Base-by-base conservation (phyloP, 2,329 filamentous ascomycete genomes). In the Trichoderma sp. region DNA sequence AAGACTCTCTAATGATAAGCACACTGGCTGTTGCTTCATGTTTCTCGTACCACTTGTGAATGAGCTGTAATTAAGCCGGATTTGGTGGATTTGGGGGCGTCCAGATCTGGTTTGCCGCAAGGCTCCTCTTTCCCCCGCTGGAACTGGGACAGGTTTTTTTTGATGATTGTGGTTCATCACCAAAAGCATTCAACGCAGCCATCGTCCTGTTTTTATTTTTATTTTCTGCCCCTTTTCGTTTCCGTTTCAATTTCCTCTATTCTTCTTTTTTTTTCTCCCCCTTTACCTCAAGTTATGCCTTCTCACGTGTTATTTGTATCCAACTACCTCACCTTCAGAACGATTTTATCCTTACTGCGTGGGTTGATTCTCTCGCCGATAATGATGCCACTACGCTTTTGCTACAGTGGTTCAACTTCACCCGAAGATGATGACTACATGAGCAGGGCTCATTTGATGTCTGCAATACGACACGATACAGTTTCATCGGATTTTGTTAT, bases 21-120 rank as follows among this genome's bases (percentile, higher is more conserved):
- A 32, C 63, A 59, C 70, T 61, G 68, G 75, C 76, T 73, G 74
- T 74, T 74, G 73, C 72, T 75, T 75, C 72, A 73, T 73, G 68
- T 76, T 74, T 75, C 72, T 71, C 71, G 70, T 73, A 72, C 74
- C 72, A 71, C 72, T 75, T 70, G 73, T 74, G 72, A 74, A 74
- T 71, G 71, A 70, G 73, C 66, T 74, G 68, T 78, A 81, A 80
- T 83, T 82, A 80, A 79, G 80, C 83, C 81, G 78, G 80, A 82
- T 84, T 84, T 82, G 82, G 82, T 81, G 81, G 80, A 79, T 81
- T 80, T 81, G 49, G 66, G 60, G 60, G 66, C 66, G 66, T 68
- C 81, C 85, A 88, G 86, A 88, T 86, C 83, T 87, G 82, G 83
- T 82, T 85, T 86, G 85, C 86, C 85, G 85, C 86, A 83, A 89